Conservation (phyloP, 2,329 filamentous ascomycete genomes). For the Aspergillus latus region DNA sequence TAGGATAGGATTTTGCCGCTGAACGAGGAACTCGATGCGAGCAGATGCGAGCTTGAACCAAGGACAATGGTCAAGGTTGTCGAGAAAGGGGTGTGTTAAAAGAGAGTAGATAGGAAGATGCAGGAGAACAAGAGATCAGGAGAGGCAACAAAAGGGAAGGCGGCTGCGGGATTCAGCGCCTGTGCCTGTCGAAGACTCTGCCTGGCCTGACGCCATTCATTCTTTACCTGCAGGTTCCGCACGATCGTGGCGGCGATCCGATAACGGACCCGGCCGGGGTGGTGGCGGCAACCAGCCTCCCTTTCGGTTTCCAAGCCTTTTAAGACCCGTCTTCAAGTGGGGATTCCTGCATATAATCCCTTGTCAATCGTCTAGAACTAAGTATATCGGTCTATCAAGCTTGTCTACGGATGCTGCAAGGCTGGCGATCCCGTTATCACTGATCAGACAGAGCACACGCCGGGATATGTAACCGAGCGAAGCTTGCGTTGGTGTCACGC, state of each 20-base stretch:
- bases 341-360: not conserved
- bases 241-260: constrained; percentile 3
- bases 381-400: not conserved
- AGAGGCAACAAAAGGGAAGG: not conserved
- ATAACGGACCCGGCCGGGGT: constrained; percentile 22
- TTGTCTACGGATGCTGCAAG: not conserved
- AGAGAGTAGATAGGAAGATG: not conserved
- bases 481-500: not conserved
- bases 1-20: too few relatives aligned
- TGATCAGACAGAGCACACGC: too few relatives aligned
- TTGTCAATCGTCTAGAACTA: not conserved
- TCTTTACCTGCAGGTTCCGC: not conserved
- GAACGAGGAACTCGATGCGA: constrained; percentile 4
- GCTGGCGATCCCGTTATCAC: not conserved
- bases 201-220: not conserved
- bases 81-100: not conserved
- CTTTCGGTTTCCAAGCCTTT: not conserved
- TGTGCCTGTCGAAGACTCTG: not conserved
- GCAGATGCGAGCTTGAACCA: not conserved
- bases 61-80: not conserved
- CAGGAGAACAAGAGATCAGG: not conserved
- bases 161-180: not conserved
- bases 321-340: not conserved
- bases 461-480: not conserved
- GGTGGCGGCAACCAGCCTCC: not conserved